Conservation (phyloP, 257 asterid species). For the Solanum neorickii region DNA sequence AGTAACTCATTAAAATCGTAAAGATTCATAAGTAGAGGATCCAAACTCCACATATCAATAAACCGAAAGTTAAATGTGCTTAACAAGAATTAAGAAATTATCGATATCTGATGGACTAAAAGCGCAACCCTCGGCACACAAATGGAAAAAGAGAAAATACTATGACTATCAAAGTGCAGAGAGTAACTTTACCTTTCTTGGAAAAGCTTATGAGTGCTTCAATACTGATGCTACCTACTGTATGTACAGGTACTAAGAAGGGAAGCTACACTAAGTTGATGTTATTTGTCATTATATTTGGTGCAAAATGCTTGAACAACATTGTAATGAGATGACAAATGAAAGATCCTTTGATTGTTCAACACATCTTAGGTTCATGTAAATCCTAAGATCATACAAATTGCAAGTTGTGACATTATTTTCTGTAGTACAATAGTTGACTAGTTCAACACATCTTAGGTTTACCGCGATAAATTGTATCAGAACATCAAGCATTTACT, state of each 20-base stretch:
- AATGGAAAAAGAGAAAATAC: neutral
- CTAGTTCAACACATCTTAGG: neutral
- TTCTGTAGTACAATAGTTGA: neutral
- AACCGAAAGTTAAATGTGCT: neutral
- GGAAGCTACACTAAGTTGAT: slow-evolving; percentile 75
- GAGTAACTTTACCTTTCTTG: neutral
- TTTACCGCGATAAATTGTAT: neutral
- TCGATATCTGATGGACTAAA: neutral
- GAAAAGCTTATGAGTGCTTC: neutral
- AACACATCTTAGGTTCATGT: neutral
- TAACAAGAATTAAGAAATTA: neutral
- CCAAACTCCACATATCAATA: neutral
- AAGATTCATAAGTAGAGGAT: neutral
- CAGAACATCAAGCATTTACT: neutral
- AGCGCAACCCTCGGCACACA: neutral
- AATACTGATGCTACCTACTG: neutral
- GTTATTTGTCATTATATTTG: neutral
- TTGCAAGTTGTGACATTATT: neutral
- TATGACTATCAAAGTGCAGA: neutral
- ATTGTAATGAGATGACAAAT: neutral
- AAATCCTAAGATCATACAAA: neutral
- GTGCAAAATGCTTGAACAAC: neutral
- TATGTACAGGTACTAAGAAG: slow-evolving; percentile 54
- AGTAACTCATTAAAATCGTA: neutral
- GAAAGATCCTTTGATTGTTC: neutral